These are phyloP conservation scores for Cylindrotheca fusiformis DNA, from an alignment of 108 stramenopile species.

Conservation along the genomic window DNA sequence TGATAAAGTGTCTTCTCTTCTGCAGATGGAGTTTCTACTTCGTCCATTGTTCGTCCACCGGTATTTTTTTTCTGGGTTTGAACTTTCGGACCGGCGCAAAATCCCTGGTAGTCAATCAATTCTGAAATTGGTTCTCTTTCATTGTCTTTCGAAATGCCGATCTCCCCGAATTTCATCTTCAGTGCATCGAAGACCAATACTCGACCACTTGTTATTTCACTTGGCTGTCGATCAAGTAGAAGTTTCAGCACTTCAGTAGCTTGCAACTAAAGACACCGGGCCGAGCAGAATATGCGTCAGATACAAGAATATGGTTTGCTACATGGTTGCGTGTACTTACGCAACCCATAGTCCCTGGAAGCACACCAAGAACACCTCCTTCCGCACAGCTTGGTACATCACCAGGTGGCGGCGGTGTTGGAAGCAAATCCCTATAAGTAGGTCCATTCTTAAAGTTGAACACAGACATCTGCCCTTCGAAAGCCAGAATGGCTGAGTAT, in stretches of 20 bases:
- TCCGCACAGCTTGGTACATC: conserved; percentile 94
- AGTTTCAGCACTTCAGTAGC: conserved; percentile 90
- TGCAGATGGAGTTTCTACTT: conserved; percentile 37
- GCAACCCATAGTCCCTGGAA: conserved; percentile 94
- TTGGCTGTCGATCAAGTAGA: conserved; percentile 50
- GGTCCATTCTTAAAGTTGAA: conserved; percentile 83
- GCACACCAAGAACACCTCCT: conserved; percentile 92
- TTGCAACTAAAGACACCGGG: no score
- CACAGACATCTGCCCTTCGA: conserved; percentile 90
- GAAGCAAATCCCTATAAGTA: conserved; percentile 88
- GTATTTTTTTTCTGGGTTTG: conserved; percentile 7
- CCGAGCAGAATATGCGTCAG: no score
- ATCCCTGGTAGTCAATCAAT: conserved; percentile 86
- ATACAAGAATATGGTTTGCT: no score
- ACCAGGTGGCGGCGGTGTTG: conserved; percentile 87
- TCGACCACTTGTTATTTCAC: conserved; percentile 66
- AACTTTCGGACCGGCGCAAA: conserved; percentile 74
- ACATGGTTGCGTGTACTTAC: no score
- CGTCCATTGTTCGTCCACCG: conserved; percentile 80
- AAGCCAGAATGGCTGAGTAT: conserved; percentile 91
- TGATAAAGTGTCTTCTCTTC: conserved; percentile 41
- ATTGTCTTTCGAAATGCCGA: conserved; percentile 45
- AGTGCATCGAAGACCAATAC: conserved; percentile 86
- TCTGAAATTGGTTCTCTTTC: conserved; percentile 48
- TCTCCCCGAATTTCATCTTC: conserved; percentile 72